Conservation (phyloP, 495 filamentous ascomycete species). For the Wilcoxina mikolae region DNA sequence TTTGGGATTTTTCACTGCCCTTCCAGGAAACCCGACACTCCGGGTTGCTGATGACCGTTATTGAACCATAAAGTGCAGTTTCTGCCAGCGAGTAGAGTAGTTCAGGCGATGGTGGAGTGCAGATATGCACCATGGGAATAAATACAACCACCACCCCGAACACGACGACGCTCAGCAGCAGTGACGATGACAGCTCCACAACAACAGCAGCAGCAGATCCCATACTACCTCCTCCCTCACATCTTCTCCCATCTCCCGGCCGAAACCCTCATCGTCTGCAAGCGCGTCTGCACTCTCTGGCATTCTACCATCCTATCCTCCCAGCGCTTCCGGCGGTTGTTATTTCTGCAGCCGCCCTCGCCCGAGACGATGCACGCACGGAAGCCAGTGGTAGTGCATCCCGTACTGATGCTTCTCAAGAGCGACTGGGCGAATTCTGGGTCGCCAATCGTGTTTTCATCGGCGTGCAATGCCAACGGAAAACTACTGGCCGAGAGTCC, state of each 20-base stretch:
- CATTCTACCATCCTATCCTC: neutral
- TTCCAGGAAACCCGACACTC: too few species aligned
- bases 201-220: neutral
- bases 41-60: too few species aligned
- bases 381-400: neutral
- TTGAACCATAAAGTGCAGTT: too few species aligned
- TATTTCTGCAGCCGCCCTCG: conserved; percentile 2
- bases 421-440: neutral
- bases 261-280: neutral
- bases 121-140: too few species aligned
- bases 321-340: neutral
- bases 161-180: too few species aligned
- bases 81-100: too few species aligned
- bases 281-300: neutral
- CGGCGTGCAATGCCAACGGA: too few species aligned
- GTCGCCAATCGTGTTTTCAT: neutral
- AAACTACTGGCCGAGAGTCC: neutral
- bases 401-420: neutral
- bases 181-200: neutral
- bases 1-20: too few species aligned
- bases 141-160: too few species aligned
- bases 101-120: too few species aligned
- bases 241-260: neutral
- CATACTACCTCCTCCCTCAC: neutral
- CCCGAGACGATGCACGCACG: neutral